Conservation (phyloP, 2,329 filamentous ascomycete genomes). For the Xylaria sp. region DNA sequence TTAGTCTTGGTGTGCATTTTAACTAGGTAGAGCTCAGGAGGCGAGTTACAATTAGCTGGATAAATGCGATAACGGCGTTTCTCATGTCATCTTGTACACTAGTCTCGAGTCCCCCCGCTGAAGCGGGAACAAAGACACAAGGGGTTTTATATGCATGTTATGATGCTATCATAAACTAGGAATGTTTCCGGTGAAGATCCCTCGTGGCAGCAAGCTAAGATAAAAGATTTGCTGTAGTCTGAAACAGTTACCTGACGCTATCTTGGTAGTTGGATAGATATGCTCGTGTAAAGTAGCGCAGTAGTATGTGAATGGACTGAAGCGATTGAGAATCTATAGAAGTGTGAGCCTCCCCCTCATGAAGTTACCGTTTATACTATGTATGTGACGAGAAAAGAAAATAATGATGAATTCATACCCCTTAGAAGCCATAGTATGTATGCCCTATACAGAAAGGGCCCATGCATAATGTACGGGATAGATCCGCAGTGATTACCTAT, state of each 20-base stretch:
- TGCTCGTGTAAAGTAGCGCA: neutral
- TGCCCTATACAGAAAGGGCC: neutral
- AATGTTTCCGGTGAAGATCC: neutral
- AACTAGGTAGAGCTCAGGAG: neutral
- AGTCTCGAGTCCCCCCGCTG: neutral
- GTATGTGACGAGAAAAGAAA: neutral
- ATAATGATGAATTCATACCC: neutral
- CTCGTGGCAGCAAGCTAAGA: neutral
- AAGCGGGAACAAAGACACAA: slow-evolving; percentile 9
- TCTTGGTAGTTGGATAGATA: neutral
- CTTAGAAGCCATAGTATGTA: neutral
- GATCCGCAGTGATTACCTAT: neutral
- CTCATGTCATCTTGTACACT: neutral
- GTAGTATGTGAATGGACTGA: neutral
- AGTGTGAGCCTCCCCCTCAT: neutral
- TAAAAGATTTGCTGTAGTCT: neutral
- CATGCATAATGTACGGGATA: neutral
- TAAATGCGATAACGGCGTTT: neutral
- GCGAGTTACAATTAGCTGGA: neutral
- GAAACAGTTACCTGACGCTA: neutral
- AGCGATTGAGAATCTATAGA: neutral
- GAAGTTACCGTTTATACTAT: neutral
- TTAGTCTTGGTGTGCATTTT: no score
- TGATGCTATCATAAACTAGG: neutral
- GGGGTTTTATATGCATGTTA: neutral